These are phyloP conservation scores for Quercus bicolor DNA, from an alignment of 306 rosid species.

Conservation along the genomic window DNA sequence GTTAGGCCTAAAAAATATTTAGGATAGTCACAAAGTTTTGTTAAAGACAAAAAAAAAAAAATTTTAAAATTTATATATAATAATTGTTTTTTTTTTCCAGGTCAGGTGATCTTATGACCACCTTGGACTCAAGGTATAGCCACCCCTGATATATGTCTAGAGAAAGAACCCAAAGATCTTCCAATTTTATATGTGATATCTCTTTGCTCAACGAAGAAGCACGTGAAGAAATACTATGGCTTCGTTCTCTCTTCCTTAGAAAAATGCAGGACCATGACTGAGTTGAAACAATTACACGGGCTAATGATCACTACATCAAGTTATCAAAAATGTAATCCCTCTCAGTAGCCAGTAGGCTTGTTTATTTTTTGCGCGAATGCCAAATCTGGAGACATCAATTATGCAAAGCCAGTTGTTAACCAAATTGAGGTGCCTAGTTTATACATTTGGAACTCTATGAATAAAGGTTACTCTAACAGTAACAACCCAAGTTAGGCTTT, in stretches of 20 bases:
- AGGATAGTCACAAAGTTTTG: no score
- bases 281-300: constrained; percentile 52
- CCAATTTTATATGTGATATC: neutral
- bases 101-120: no score
- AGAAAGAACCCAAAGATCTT: neutral
- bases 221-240: constrained; percentile 40
- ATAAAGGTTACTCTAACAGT: constrained; percentile 54
- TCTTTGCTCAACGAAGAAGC: neutral
- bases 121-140: no score
- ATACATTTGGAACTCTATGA: constrained; percentile 76
- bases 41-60: no score
- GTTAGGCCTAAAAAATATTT: no score
- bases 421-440: constrained; percentile 46
- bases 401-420: constrained; percentile 46
- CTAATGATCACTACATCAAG: constrained; percentile 47
- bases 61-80: no score
- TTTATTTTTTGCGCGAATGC: constrained; percentile 59
- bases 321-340: constrained; percentile 38
- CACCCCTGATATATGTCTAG: no score
- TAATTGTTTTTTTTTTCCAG: no score
- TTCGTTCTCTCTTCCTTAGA: constrained; percentile 40
- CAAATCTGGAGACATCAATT: constrained; percentile 47
- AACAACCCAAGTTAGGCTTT: constrained; percentile 43
- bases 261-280: constrained; percentile 49
- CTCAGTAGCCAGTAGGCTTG: constrained; percentile 58